A percentile compares a stretch with the other conserved stretches of the same genome.
These are phyloP conservation scores for Echinochloa phyllopogon DNA, from an alignment of 176 grass and related monocot genomes.

Conservation along the genomic window DNA sequence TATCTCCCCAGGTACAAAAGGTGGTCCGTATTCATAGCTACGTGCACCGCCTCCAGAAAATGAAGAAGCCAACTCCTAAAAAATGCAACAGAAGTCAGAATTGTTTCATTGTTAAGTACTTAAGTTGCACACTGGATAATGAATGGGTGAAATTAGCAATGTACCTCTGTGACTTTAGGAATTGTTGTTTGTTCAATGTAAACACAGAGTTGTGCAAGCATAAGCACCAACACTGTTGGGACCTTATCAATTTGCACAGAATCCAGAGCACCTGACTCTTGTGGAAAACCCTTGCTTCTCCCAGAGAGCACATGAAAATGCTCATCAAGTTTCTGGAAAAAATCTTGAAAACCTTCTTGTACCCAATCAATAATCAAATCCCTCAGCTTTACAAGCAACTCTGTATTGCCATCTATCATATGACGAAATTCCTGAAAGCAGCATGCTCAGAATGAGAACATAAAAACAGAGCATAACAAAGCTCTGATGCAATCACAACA, in stretches of 20 bases:
- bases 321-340: constrained; percentile 85
- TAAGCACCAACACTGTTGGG: constrained; percentile 70
- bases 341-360: constrained; percentile 99
- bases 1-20: constrained; percentile 98
- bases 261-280: constrained; percentile 48
- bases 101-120: constrained; percentile 26
- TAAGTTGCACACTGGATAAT: constrained; percentile 23
- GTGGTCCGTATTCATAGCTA: constrained; percentile 83
- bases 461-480: constrained; percentile 21
- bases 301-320: constrained; percentile 94
- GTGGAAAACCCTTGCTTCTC: constrained; percentile 58
- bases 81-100: constrained; percentile 37
- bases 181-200: constrained; percentile 90
- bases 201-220: constrained; percentile 88
- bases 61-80: constrained; percentile 83
- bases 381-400: constrained; percentile 81
- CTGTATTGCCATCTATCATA: constrained; percentile 84
- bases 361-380: constrained; percentile 98
- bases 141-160: constrained; percentile 36
- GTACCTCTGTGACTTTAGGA: constrained; percentile 95
- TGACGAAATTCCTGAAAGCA: constrained; percentile 82
- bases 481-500: constrained; percentile 5
- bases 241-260: constrained; percentile 76
- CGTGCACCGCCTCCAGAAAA: constrained; percentile 87
- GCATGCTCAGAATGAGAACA: constrained; percentile 40